Evolutionary conservation across 2,329 filamentous ascomycete genomes (phyloP), one percentile per base, ranked within the genome.

Genomic region (Microdochium nivale): DNA sequence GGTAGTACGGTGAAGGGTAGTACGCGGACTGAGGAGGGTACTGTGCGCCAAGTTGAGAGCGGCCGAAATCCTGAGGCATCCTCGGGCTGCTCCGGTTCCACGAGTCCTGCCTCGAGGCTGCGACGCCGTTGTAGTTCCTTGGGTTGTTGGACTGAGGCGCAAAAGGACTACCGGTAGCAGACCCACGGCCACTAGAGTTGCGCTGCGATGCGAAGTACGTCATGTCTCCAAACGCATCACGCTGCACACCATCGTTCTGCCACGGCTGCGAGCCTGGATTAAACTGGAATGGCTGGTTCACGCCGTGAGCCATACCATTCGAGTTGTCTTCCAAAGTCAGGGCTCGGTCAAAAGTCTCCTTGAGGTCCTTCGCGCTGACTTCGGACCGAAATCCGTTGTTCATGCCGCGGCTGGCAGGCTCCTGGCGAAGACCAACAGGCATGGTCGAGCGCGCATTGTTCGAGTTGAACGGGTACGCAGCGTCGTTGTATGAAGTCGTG

Each of bases 201-300:
- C 70, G 67, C 54, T 70, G 69, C 48, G 69, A 48, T 49, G 55
- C 48, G 7, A 57, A 55, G 27, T 58, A 49, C 5, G 58, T 53
- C 7, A 69, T 47, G 8, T 73, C 71, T 14, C 60, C 43, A 47
- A 65, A 66, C 27, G 64, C 33, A 19, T 72, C 68, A 33, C 65
- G 54, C 47, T 60, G 63, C 40, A 58, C 58, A 24, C 55, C 64
- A 14, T 73, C 67, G 8, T 63, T 62, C 48, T 64, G 64, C 76
- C 77, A 80, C 2, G 74, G 56, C 55, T 74, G 71, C 4, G 73
- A 73, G 8, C 64, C 68, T 1, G 75, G 72, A 55, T 79, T 77
- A 55, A 74, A 63, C 54, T 74, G 72, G 57, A 77, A 77, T 5
- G 69, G 63, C 49, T 70, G 70, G 25, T 51, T 52, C 2, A 54